Conservation (phyloP, 2,329 filamentous ascomycete species). For the Neonectria coccinea region DNA sequence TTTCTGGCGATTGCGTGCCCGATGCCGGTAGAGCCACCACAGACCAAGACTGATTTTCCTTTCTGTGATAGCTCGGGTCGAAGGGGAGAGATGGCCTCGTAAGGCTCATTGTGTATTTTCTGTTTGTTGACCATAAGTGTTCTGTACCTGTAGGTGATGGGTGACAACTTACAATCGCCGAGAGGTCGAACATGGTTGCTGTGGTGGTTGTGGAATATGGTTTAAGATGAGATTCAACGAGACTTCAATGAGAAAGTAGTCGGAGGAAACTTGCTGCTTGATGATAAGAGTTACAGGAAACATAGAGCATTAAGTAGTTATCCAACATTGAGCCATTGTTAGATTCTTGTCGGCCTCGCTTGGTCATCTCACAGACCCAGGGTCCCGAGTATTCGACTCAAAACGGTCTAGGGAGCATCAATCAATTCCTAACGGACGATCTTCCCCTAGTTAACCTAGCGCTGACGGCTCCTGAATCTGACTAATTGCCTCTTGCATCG, state of each 20-base stretch:
- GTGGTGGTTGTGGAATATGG: background rate
- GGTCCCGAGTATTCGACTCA: conserved; percentile 31
- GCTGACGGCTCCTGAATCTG: conserved; percentile 4
- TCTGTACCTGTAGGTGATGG: background rate
- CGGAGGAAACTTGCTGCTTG: background rate
- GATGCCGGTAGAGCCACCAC: conserved; percentile 74
- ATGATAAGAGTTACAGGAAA: background rate
- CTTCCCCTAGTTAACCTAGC: background rate
- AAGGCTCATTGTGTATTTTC: conserved; percentile 48
- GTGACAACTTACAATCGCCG: background rate
- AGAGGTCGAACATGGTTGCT: conserved; percentile 1
- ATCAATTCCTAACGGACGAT: background rate
- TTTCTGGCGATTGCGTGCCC: conserved; percentile 72
- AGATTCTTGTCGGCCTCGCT: background rate
- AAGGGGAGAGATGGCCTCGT: conserved; percentile 52
- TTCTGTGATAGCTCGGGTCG: conserved; percentile 54
- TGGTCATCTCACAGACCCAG: background rate
- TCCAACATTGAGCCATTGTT: background rate
- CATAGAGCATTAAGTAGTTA: background rate
- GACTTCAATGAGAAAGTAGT: background rate
- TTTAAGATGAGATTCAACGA: background rate
- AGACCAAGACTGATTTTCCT: conserved; percentile 71
- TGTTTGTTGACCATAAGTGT: background rate
- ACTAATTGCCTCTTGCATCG: background rate
- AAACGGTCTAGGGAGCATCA: conserved; percentile 17